Conservation (phyloP, 2,329 filamentous ascomycete species). For the Myriosclerotinia duriaeana region DNA sequence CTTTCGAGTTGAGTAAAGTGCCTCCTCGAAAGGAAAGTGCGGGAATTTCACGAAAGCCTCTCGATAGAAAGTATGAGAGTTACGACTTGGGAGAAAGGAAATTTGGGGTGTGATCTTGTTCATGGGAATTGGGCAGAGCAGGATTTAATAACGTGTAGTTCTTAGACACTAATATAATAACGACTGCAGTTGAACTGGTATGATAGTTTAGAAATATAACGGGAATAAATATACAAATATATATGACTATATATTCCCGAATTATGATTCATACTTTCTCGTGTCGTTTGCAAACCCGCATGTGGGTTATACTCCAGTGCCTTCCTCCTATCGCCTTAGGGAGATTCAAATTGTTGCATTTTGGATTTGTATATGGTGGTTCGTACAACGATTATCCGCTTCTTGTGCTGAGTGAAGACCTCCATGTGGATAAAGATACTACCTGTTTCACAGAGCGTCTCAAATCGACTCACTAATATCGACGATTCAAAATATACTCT, state of each 20-base stretch:
- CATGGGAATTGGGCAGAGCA: not conserved
- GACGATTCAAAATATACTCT: too few relatives aligned
- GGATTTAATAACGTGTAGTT: not conserved
- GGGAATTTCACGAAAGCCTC: not conserved
- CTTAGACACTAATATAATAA: not conserved
- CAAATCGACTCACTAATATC: too few relatives aligned
- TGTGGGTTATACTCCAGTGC: too few relatives aligned
- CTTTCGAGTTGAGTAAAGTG: not conserved
- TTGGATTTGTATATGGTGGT: too few relatives aligned
- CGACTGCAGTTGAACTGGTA: too few relatives aligned
- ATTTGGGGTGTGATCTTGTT: not conserved
- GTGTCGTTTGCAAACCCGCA: not conserved
- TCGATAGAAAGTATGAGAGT: not conserved
- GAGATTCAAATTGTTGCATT: too few relatives aligned
- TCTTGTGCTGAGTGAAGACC: too few relatives aligned
- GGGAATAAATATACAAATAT: not conserved
- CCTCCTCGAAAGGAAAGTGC: not conserved
- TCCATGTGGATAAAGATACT: too few relatives aligned
- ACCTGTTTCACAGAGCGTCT: too few relatives aligned
- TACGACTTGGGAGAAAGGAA: constrained; percentile 5
- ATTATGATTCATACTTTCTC: not conserved
- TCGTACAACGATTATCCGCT: too few relatives aligned
- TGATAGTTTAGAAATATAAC: not conserved
- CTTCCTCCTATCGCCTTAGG: too few relatives aligned
- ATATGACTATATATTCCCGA: too few relatives aligned